Evolutionary conservation across 306 rosid genomes (phyloP).

Genomic region (Oxytropis ochrocephala): DNA sequence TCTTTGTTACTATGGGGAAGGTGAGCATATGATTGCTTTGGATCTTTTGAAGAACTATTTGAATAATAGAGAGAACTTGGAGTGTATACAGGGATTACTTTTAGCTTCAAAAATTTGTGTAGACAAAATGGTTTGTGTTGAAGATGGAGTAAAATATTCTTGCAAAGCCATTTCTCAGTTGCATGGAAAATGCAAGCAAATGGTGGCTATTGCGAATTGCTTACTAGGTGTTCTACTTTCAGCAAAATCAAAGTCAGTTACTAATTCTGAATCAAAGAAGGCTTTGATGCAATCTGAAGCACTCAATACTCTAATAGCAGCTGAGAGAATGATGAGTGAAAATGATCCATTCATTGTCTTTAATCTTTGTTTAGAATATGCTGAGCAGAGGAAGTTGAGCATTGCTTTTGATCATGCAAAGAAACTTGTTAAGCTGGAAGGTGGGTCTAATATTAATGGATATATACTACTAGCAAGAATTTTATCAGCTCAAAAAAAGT

Average conservation of each 20-base stretch:
- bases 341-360: slow-evolving; percentile 54
- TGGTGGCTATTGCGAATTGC: slow-evolving; percentile 55
- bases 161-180: slow-evolving; percentile 45
- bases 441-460: slow-evolving; percentile 53
- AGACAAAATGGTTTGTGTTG: slow-evolving; percentile 42
- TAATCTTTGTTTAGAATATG: slow-evolving; percentile 82
- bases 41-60: slow-evolving; percentile 69
- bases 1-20: slow-evolving; percentile 73
- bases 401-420: slow-evolving; percentile 61
- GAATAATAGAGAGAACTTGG: slow-evolving; percentile 46
- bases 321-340: slow-evolving; percentile 54
- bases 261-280: slow-evolving; percentile 71
- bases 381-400: slow-evolving; percentile 78
- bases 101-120: slow-evolving; percentile 83
- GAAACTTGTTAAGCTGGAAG: slow-evolving; percentile 57
- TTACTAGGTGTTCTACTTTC: slow-evolving; percentile 67
- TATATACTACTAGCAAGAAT: slow-evolving; percentile 67
- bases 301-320: slow-evolving; percentile 43
- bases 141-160: slow-evolving; percentile 58
- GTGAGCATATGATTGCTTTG: slow-evolving; percentile 52
- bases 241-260: slow-evolving; percentile 41
- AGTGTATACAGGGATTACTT: slow-evolving; percentile 44
- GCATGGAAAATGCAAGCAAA: slow-evolving; percentile 52
- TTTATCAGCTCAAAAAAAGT: slow-evolving; percentile 74
- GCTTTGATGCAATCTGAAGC: slow-evolving; percentile 57